Base-by-base conservation (phyloP, 140 eudicot species). In the Anethum foeniculum region DNA sequence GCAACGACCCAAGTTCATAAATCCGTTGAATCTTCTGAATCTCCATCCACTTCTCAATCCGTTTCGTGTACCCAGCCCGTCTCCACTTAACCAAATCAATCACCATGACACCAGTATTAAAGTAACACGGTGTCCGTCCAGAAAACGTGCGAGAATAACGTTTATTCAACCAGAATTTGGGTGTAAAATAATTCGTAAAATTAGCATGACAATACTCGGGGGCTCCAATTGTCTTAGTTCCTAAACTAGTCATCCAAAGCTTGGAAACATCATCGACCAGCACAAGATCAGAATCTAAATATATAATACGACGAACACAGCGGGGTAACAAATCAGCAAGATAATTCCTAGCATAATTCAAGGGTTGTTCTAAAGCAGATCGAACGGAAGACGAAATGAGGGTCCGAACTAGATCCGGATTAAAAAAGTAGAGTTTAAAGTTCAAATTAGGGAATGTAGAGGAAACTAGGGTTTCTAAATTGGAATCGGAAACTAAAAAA, bases 161-260 rank as follows among this genome's bases (percentile, higher is more conserved):
- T 6, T 69, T 11, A 25, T 89, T 89, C 16, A 83, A 76, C 98
- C 98, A 94, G 87, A 94, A 94, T 6, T 71, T 30, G 10, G 69
- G 3, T 15, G 97, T 94, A 89, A 94, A 94, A 62, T 94, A 94
- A 12, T 92, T 94, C 0, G 97, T 90, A 88, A 94, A 94, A 76
- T 94, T 94, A 7, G 98, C 98, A 85, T 92, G 98, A 80, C 98
- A 94, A 49, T 94, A 94, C 60, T 94, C 98, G 51, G 98, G 98
- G 6, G 97, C 98, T n/a, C 98, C 98, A 83, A 94, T 94, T 0
- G 98, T 94, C 79, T 81, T 89, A 15, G 54, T 81, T 11, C 88
- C 90, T 39, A 94, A 81, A 19, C 75, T 72, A 3, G 93, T 94
- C 7, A 49, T 79, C 98, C 98, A 94, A 0, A 94, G 90, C 84